phyloP scores from a whole-genome alignment of 2,329 filamentous ascomycete species.

The Pyrenophora graminea region DNA sequence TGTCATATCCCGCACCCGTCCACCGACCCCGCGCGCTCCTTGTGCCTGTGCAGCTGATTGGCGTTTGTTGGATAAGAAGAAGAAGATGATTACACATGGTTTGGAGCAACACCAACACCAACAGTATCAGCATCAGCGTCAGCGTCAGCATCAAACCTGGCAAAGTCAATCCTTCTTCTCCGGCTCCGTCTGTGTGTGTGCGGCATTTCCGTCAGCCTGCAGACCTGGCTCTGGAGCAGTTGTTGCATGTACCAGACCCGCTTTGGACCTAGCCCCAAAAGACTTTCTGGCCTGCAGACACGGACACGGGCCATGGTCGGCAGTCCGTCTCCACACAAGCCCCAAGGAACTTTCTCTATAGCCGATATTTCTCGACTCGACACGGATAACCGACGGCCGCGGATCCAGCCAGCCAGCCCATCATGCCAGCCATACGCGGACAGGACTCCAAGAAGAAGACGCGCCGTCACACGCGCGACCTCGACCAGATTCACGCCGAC shows the following conservation, averaged over 20 bases:
- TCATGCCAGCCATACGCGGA: constrained; percentile 57
- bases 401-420: constrained; percentile 39
- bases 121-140: too few species aligned
- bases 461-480: constrained; percentile 66
- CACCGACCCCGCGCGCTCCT: constrained; percentile 10
- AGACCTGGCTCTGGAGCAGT: constrained; percentile 19
- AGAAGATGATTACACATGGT: neutral
- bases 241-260: constrained; percentile 7
- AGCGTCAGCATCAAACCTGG: too few species aligned
- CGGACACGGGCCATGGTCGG: constrained; percentile 12
- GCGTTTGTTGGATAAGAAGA: constrained; percentile 1
- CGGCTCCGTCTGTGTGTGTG: neutral
- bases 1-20: constrained; percentile 10
- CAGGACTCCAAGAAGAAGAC: constrained; percentile 56
- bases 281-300: constrained; percentile 37
- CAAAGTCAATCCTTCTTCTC: too few species aligned
- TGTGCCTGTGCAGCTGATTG: constrained; percentile 6
- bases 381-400: constrained; percentile 35
- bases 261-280: constrained; percentile 18
- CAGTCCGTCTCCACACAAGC: constrained; percentile 19
- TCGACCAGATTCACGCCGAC: constrained; percentile 91
- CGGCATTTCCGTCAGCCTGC: constrained; percentile 25
- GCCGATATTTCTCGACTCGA: constrained; percentile 27
- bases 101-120: too few species aligned
- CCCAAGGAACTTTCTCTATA: constrained; percentile 20